phyloP scores from a whole-genome alignment of 192 early-diverging fungal species.

The Polychytrium aggregatum region DNA sequence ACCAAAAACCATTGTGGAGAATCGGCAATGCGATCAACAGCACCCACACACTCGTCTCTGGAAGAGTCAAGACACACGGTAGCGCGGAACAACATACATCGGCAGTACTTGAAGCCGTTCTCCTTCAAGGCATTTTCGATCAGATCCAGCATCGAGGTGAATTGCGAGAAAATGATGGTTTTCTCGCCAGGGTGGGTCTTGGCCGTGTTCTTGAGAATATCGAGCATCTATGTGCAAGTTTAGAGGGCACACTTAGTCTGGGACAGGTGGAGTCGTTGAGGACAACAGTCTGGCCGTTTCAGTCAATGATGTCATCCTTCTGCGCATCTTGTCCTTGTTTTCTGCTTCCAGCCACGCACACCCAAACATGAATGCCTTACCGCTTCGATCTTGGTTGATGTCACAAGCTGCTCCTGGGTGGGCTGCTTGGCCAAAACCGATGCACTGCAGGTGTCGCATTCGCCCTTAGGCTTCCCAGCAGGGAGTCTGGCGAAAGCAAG shows the following conservation, averaged over 20 bases:
- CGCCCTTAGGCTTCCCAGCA: too few relatives aligned
- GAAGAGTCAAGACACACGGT: too few relatives aligned
- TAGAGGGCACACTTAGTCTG: background rate
- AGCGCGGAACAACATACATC: constrained; percentile 20
- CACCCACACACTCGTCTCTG: too few relatives aligned
- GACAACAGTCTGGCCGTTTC: background rate
- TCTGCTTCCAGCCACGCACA: too few relatives aligned
- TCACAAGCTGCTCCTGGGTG: too few relatives aligned
- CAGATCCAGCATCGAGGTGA: constrained; percentile 26
- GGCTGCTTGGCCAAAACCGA: too few relatives aligned
- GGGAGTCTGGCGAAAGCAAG: too few relatives aligned
- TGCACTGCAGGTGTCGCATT: background rate
- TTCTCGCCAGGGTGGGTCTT: constrained; percentile 30
- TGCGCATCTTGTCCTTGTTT: too few relatives aligned
- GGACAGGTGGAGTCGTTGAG: background rate
- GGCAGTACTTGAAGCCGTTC: constrained; percentile 12
- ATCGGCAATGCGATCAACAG: too few relatives aligned
- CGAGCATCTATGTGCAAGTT: constrained; percentile 14
- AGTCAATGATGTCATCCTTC: background rate
- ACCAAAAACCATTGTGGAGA: too few relatives aligned
- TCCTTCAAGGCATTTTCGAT: constrained; percentile 12
- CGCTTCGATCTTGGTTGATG: constrained; percentile 26
- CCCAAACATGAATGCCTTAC: too few relatives aligned
- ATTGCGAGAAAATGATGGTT: constrained; percentile 30
- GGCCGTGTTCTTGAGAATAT: constrained; percentile 29